Conservation (phyloP, 352 stramenopile genomes). For the Pythium rhizo-oryzae region DNA sequence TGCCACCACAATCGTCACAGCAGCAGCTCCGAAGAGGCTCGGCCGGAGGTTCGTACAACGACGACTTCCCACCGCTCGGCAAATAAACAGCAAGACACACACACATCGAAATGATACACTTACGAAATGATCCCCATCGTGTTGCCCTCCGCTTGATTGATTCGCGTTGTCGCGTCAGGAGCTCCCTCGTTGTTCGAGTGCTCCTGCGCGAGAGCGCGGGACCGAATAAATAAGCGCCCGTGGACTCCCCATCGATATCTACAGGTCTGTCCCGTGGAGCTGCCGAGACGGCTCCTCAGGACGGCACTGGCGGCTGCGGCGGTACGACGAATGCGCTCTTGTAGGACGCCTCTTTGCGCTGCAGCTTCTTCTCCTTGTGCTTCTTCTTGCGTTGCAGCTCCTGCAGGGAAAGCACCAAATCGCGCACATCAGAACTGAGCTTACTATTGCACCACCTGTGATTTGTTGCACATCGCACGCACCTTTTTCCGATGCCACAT, state of each 20-base stretch:
- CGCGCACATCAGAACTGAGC: neutral
- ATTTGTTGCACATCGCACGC: neutral
- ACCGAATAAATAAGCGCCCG: neutral
- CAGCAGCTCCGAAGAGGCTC: slow-evolving; percentile 26
- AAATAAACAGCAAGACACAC: slow-evolving; percentile 29
- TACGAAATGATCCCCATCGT: neutral
- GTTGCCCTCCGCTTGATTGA: neutral
- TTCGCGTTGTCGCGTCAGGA: neutral
- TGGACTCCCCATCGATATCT: neutral
- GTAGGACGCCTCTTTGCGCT: slow-evolving; percentile 56
- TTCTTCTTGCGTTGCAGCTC: slow-evolving; percentile 74
- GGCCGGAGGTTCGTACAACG: slow-evolving; percentile 48
- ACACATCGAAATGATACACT: slow-evolving; percentile 2
- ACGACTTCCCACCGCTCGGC: slow-evolving; percentile 74
- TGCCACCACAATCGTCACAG: slow-evolving; percentile 26
- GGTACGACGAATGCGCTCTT: slow-evolving; percentile 29
- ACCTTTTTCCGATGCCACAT: slow-evolving; percentile 77
- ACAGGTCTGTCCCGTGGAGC: neutral
- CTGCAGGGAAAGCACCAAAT: slow-evolving; percentile 28
- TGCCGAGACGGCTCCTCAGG: slow-evolving; percentile 2
- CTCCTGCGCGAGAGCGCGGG: no score
- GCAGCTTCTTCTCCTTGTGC: slow-evolving; percentile 70
- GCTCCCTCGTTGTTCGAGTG: no score
- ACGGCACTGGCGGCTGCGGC: neutral
- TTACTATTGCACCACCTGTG: neutral